Conservation (phyloP, 345 rosid species). For the Anacardium occidentale region DNA sequence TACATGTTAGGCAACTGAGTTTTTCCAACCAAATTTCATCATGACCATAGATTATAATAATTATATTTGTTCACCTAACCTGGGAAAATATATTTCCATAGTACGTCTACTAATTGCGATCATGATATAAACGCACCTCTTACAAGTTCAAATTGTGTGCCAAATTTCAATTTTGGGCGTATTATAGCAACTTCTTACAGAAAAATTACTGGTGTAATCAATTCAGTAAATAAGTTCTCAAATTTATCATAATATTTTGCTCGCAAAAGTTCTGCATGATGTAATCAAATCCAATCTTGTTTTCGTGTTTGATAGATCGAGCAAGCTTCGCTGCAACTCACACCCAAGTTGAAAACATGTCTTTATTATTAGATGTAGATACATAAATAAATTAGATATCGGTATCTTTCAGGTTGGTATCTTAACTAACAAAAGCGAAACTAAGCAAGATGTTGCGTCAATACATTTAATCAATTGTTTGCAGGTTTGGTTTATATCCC, state of each 20-base stretch:
- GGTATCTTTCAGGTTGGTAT: slow-evolving; percentile 5
- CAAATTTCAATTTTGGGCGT: too few species aligned
- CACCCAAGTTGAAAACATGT: neutral
- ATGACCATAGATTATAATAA: neutral
- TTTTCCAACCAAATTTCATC: neutral
- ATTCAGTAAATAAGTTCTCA: too few species aligned
- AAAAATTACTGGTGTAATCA: too few species aligned
- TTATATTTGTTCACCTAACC: neutral
- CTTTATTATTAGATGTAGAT: neutral
- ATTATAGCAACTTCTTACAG: too few species aligned
- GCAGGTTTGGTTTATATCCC: neutral
- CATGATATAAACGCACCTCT: neutral
- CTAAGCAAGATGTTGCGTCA: slow-evolving; percentile 4
- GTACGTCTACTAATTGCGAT: neutral
- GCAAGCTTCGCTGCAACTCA: too few species aligned
- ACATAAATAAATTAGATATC: too few species aligned
- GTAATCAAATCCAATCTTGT: neutral
- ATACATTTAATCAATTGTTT: neutral
- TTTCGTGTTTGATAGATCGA: too few species aligned
- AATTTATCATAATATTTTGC: too few species aligned
- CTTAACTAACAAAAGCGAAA: neutral
- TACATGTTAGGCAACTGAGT: slow-evolving; percentile 7
- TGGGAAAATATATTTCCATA: neutral
- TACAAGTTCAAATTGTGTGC: neutral
- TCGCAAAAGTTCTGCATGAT: neutral